Conservation (phyloP, 2,329 filamentous ascomycete genomes). For the Colletotrichum abscissum region DNA sequence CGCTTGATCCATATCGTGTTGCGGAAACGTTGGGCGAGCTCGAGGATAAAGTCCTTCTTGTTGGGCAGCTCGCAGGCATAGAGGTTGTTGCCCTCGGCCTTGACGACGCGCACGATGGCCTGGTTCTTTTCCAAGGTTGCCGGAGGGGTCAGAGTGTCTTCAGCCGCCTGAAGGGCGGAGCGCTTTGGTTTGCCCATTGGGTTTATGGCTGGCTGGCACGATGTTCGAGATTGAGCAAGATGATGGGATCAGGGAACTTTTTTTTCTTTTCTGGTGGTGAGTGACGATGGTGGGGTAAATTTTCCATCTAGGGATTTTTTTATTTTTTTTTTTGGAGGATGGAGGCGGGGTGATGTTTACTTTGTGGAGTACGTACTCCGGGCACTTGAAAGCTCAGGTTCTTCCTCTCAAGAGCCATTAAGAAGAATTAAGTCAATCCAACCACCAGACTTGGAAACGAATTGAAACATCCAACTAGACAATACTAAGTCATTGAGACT, state of each 20-base stretch:
- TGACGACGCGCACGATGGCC: constrained; percentile 80
- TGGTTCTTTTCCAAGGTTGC: constrained; percentile 69
- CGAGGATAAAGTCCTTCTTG: constrained; percentile 75
- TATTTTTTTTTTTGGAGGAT: constrained; percentile 16
- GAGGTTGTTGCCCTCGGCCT: constrained; percentile 88
- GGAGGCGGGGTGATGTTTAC: not conserved
- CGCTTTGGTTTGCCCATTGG: constrained; percentile 67
- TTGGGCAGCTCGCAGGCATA: constrained; percentile 82
- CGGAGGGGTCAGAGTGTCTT: constrained; percentile 74
- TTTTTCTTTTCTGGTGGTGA: constrained; percentile 11
- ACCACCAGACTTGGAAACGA: not conserved
- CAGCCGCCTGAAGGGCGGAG: constrained; percentile 80
- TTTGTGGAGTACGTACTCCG: not conserved
- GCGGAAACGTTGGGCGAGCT: constrained; percentile 86
- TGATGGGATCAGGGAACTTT: not conserved
- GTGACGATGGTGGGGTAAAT: constrained; percentile 26
- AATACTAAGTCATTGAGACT: no score
- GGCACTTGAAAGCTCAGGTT: not conserved
- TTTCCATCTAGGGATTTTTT: constrained; percentile 9
- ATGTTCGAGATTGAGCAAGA: not conserved
- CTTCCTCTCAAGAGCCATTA: not conserved
- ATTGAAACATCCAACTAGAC: not conserved
- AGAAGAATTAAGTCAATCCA: not conserved
- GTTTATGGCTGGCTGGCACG: not conserved
- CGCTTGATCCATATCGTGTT: constrained; percentile 95